Evolutionary conservation across 331 rosid species (phyloP).

Genomic region (Quercus phellos): DNA sequence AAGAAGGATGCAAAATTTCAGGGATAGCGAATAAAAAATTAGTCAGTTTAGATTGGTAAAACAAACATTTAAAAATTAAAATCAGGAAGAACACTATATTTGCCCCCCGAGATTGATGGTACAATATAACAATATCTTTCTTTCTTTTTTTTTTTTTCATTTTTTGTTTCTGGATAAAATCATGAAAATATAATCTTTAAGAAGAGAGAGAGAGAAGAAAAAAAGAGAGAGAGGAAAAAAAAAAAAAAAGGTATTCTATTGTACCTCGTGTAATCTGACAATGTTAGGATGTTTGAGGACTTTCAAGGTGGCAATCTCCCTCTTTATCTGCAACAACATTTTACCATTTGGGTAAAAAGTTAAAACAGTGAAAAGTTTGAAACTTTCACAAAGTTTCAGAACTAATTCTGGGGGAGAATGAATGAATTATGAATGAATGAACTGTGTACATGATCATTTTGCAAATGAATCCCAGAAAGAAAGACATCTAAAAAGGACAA

Average conservation of each 20-base stretch:
- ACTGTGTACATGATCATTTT: not conserved
- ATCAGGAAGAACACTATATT: not conserved
- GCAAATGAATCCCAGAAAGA: not conserved
- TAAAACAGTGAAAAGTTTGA: not conserved
- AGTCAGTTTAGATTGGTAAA: not conserved
- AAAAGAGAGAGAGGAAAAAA: too few species aligned
- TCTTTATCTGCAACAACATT: conserved; percentile 63
- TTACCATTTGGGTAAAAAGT: not conserved
- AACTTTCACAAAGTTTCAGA: not conserved
- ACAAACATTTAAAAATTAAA: not conserved
- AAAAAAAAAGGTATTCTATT: not conserved
- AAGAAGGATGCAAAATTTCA: not conserved
- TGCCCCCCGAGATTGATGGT: too few species aligned
- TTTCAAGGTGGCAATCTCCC: conserved; percentile 74
- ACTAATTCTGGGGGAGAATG: not conserved
- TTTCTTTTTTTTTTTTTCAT: not conserved
- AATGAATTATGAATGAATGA: not conserved
- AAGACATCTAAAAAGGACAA: not conserved
- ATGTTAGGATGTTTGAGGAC: conserved; percentile 82
- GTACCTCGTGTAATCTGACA: conserved; percentile 79
- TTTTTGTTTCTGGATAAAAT: too few species aligned
- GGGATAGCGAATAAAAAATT: conserved; percentile 3
- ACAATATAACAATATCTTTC: not conserved
- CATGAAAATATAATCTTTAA: too few species aligned
- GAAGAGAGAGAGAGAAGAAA: too few species aligned